Evolutionary conservation across 768 basidiomycete species (phyloP).

Genomic region (Fomitopsis serialis): DNA sequence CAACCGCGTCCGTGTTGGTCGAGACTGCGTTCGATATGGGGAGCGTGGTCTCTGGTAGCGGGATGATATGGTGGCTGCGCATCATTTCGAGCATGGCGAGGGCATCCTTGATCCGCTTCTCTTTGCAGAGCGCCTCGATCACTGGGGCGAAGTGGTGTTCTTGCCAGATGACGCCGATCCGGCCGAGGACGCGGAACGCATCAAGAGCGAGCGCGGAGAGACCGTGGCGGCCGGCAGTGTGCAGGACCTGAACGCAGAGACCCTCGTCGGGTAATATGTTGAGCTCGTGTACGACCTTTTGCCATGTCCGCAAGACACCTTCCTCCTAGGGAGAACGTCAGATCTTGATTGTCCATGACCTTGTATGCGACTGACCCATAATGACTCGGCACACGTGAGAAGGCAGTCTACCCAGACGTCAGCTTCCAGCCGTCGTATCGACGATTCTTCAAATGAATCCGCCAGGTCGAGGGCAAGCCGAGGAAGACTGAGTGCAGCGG

Average conservation of each 20-base stretch:
- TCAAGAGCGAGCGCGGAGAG: constrained; percentile 63
- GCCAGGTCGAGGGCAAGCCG: constrained; percentile 72
- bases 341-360: not conserved
- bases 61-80: constrained; percentile 45
- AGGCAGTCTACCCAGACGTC: constrained; percentile 66
- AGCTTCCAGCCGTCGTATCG: constrained; percentile 46
- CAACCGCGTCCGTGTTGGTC: constrained; percentile 46
- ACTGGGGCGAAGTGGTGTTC: constrained; percentile 79
- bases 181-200: constrained; percentile 52
- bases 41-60: constrained; percentile 44
- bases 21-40: constrained; percentile 49
- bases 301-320: constrained; percentile 63
- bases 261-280: constrained; percentile 70
- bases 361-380: constrained; percentile 52
- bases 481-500: constrained; percentile 48
- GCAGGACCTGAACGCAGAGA: constrained; percentile 59
- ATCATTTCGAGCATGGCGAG: constrained; percentile 55
- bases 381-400: constrained; percentile 51
- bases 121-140: constrained; percentile 65
- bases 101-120: constrained; percentile 55
- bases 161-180: constrained; percentile 40
- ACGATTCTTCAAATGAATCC: constrained; percentile 48
- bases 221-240: constrained; percentile 72
- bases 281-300: constrained; percentile 45
- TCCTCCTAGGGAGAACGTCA: constrained; percentile 42